These are phyloP conservation scores for Ceratobasidium sp. DNA, from an alignment of 1,284 basidiomycete species.

Conservation along the genomic window DNA sequence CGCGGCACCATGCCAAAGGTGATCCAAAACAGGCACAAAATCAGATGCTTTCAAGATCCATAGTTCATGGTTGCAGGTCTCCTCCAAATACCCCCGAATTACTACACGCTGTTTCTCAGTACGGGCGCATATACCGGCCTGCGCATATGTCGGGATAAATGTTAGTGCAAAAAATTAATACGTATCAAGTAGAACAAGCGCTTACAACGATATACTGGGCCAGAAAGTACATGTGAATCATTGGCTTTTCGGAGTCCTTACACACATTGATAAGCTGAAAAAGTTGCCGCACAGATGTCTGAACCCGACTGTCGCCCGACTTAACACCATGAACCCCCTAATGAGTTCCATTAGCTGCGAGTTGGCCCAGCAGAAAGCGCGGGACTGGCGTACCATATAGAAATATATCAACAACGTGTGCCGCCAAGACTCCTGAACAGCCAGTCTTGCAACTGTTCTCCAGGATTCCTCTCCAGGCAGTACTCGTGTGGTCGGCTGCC, in stretches of 20 bases:
- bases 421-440: slow-evolving; percentile 22
- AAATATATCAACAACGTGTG: slow-evolving; percentile 10
- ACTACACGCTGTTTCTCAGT: slow-evolving; percentile 12
- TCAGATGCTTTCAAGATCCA: slow-evolving; percentile 14
- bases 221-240: neutral
- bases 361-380: too few species aligned
- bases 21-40: slow-evolving; percentile 27
- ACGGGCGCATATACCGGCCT: slow-evolving; percentile 22
- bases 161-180: neutral
- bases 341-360: neutral
- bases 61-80: neutral
- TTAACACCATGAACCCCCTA: neutral
- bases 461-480: neutral
- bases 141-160: neutral
- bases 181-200: neutral
- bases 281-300: slow-evolving; percentile 13
- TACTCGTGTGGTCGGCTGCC: neutral
- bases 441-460: slow-evolving; percentile 4
- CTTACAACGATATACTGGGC: slow-evolving; percentile 12
- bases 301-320: slow-evolving; percentile 13
- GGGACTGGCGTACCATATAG: neutral
- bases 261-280: neutral
- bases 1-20: slow-evolving; percentile 25
- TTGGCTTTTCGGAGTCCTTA: neutral
- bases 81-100: neutral